Evolutionary conservation across 768 basidiomycete genomes (phyloP), one percentile per base, ranked within the genome.

Genomic region (Boletellus emodensis): DNA sequence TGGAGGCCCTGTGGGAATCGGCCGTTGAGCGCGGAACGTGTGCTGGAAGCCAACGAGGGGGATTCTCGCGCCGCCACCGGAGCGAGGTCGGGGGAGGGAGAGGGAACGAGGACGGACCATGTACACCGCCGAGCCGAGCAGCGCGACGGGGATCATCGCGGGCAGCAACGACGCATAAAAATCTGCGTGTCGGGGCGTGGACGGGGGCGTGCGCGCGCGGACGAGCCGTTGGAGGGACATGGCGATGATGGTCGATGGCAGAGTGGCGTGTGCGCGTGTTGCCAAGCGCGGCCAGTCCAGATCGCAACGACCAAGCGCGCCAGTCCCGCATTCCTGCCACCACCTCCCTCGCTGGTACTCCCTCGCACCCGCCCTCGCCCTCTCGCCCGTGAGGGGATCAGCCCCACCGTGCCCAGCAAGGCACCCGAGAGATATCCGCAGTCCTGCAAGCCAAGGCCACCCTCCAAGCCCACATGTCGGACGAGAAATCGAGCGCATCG

Each of bases 91-190:
- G 24, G 24, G 24, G 3, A 4, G 24, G 24, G 24, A 7, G 24
- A 51, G 47, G 35, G 24, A 26, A 13, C 35, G 39, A 22, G 24
- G 28, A 55, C 78, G 50, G 62, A 87, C 89, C 58, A 89, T 72
- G 69, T 89, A 91, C 49, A 91, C 77, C 9, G 83, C 85, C 45
- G 87, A 89, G 15, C 88, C 90, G 12, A 92, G 74, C 45, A 92
- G 71, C 45, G 83, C 82, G 46, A 92, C 72, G 9, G 89, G 90
- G 43, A 90, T 69, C 87, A 90, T 90, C 30, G 80, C 80, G 24
- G 90, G 90, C 35, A 85, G 68, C 43, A 84, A 75, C 46, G 81
- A 76, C 39, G 80, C 72, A 66, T 92, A 92, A 76, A 85, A 83
- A 56, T 75, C 71, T 6, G 78, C 78, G 64, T 90, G 85, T 11